Evolutionary conservation across 192 early-diverging fungal species (phyloP).

Genomic region (Dispira simplex): DNA sequence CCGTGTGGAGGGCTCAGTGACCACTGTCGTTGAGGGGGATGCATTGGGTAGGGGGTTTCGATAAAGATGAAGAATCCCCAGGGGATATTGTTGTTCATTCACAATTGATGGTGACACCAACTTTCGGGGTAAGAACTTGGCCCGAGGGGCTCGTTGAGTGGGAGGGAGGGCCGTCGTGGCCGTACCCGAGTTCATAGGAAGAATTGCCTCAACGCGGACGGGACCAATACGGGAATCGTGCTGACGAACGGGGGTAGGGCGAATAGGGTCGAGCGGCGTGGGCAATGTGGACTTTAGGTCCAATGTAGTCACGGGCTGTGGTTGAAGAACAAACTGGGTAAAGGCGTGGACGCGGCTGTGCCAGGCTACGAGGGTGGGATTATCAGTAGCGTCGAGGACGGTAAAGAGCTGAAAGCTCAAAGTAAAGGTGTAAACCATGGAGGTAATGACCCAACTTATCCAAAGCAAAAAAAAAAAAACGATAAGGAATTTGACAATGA

Average conservation of each 20-base stretch:
- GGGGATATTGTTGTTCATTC: background rate
- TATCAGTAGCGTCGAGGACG: no score
- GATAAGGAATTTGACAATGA: no score
- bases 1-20: conserved; percentile 13
- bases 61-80: conserved; percentile 51
- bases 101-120: background rate
- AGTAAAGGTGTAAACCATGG: no score
- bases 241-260: background rate
- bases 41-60: conserved; percentile 20
- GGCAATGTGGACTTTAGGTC: no score
- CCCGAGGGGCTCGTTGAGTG: background rate
- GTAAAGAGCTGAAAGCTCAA: no score
- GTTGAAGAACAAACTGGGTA: no score
- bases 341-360: no score
- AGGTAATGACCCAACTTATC: no score
- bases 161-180: background rate
- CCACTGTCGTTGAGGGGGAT: conserved; percentile 3
- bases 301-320: no score
- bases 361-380: no score
- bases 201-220: background rate
- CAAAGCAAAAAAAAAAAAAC: no score
- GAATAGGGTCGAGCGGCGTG: no score
- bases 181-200: background rate
- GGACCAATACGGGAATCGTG: background rate
- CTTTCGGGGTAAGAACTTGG: background rate